Evolutionary conservation across 345 rosid species (phyloP).

Genomic region (Clausena lansium): DNA sequence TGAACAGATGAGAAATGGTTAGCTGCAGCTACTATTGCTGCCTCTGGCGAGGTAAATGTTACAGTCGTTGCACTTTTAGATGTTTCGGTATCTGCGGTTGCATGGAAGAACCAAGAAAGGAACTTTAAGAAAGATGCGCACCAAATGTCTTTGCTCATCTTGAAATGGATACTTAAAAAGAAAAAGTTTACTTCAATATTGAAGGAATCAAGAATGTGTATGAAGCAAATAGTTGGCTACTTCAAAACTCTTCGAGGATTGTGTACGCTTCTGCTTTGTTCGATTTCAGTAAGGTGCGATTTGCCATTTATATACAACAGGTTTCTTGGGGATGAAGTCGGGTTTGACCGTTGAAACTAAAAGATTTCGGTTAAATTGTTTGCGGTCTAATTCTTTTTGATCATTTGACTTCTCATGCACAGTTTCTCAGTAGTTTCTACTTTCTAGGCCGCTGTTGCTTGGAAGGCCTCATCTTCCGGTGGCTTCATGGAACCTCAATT

Average conservation of each 20-base stretch:
- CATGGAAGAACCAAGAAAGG: background rate
- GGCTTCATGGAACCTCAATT: background rate
- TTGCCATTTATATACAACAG: background rate
- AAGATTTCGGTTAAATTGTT: background rate
- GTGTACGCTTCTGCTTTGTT: too few species aligned
- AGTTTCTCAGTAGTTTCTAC: background rate
- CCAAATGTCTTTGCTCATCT: slow-evolving; percentile 16
- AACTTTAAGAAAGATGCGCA: slow-evolving; percentile 1
- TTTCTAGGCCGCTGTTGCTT: background rate
- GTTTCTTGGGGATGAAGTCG: background rate
- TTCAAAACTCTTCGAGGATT: too few species aligned
- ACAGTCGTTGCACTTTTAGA: background rate
- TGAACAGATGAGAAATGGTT: slow-evolving; percentile 46
- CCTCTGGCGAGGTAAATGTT: slow-evolving; percentile 21
- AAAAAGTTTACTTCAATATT: background rate
- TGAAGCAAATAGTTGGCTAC: too few species aligned
- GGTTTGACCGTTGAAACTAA: background rate
- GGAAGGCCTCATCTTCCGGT: too few species aligned
- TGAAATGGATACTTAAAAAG: background rate
- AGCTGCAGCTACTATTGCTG: slow-evolving; percentile 28
- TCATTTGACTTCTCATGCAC: too few species aligned
- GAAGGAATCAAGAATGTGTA: background rate
- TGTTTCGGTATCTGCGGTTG: background rate
- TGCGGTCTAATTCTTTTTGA: too few species aligned
- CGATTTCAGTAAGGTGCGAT: background rate